phyloP scores from a whole-genome alignment of 257 asterid genomes.

The Solanum boliviense region DNA sequence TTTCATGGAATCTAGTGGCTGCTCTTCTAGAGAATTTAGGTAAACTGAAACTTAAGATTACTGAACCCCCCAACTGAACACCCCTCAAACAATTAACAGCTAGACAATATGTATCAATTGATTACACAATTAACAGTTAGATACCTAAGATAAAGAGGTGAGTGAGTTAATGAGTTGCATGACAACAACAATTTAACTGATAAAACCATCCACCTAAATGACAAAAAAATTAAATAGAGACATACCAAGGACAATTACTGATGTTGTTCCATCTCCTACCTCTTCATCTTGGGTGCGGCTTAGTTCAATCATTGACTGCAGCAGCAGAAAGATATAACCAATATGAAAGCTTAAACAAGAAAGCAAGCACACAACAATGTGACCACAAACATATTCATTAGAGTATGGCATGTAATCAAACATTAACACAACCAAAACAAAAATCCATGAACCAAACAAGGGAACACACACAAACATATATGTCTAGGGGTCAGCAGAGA shows the following conservation, averaged over 20 bases:
- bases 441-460: background rate
- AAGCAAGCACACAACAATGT: background rate
- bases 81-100: background rate
- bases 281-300: constrained; percentile 99
- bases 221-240: background rate
- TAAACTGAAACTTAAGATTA: background rate
- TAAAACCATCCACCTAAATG: constrained; percentile 3
- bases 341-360: constrained; percentile 8
- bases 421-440: background rate
- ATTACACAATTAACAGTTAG: background rate
- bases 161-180: background rate
- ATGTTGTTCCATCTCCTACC: constrained; percentile 99
- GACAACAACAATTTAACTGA: background rate
- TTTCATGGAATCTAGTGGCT: background rate
- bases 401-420: background rate
- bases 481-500: background rate
- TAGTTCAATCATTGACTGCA: constrained; percentile 97
- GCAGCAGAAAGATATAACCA: constrained; percentile 1
- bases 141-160: background rate
- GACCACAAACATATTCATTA: background rate
- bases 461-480: background rate
- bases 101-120: background rate
- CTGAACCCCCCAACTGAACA: background rate
- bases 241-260: constrained; percentile 94
- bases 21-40: background rate